Conservation (phyloP, 2,329 filamentous ascomycete genomes). For the Cercospora zeae-maydis region DNA sequence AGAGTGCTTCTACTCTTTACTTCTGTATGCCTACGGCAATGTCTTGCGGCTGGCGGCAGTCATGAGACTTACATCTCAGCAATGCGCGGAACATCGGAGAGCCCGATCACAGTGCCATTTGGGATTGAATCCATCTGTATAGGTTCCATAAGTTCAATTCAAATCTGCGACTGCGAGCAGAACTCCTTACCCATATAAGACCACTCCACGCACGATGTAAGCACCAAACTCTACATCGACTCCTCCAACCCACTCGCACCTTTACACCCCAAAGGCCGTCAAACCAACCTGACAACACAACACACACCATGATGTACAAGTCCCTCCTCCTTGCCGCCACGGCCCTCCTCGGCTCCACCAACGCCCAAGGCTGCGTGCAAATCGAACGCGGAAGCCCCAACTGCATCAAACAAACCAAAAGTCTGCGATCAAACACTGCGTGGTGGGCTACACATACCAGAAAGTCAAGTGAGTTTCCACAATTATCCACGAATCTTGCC, state of each 20-base stretch:
- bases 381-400: slow-evolving; percentile 4
- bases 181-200: too few relatives aligned
- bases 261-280: too few relatives aligned
- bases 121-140: too few relatives aligned
- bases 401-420: slow-evolving; percentile 5
- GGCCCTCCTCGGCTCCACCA: background rate
- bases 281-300: background rate
- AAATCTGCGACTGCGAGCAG: too few relatives aligned
- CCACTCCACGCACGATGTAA: too few relatives aligned
- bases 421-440: slow-evolving; percentile 3
- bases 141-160: too few relatives aligned
- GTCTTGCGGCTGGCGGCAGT: background rate
- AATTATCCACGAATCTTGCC: too few relatives aligned
- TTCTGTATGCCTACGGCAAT: background rate
- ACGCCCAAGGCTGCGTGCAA: slow-evolving; percentile 2
- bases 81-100: too few relatives aligned
- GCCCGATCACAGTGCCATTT: too few relatives aligned
- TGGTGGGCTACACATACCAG: slow-evolving; percentile 6
- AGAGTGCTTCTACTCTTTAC: background rate
- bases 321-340: background rate
- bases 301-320: background rate
- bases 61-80: background rate
- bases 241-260: too few relatives aligned
- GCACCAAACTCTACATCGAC: too few relatives aligned
- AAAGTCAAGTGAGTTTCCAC: slow-evolving; percentile 12